Percentiles rank a stretch among this genome's conserved stretches.
Evolutionary conservation across 345 rosid genomes (phyloP).

Genomic region (Eucalyptus urophylla): DNA sequence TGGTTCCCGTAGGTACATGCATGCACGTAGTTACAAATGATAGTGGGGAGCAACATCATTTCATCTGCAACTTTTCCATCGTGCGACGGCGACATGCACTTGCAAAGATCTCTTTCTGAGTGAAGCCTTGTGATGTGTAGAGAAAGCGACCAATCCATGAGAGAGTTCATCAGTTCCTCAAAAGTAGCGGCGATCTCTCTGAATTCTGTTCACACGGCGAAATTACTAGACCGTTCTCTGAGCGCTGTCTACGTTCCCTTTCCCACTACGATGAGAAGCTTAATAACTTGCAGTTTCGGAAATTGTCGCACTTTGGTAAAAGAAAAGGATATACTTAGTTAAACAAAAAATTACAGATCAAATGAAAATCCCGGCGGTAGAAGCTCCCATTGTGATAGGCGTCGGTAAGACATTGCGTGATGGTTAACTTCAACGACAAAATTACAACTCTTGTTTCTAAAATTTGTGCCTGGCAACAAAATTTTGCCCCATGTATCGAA

Average conservation of each 20-base stretch:
- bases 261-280: neutral
- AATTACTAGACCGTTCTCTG: neutral
- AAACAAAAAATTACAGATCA: neutral
- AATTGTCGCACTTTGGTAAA: neutral
- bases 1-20: neutral
- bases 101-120: neutral
- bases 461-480: neutral
- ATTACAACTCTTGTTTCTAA: neutral
- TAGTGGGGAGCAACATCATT: neutral
- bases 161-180: neutral
- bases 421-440: neutral
- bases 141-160: neutral
- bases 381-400: neutral
- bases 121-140: neutral
- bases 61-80: neutral
- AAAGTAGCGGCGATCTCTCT: neutral
- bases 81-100: neutral
- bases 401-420: neutral
- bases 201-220: neutral
- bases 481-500: neutral
- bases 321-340: neutral
- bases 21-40: neutral
- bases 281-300: neutral
- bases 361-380: neutral
- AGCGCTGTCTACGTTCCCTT: neutral